A percentile compares a stretch with the other conserved stretches of the same genome.
phyloP scores from a whole-genome alignment of 805 yeast species.

The Debaryomyces prosopidis region DNA sequence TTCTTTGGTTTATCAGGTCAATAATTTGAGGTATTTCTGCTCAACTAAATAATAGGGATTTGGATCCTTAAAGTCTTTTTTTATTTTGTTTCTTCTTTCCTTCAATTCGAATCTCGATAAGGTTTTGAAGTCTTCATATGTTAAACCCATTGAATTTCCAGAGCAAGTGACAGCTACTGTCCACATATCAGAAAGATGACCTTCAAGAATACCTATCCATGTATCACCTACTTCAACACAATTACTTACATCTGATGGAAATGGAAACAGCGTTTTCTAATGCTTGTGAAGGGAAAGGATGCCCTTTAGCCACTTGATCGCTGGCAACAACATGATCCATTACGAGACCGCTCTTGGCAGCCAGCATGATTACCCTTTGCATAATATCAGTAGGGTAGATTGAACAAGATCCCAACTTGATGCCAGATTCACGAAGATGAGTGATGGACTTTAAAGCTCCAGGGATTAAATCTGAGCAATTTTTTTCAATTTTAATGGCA shows the following conservation, averaged over 20 bases:
- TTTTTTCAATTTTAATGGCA: constrained; percentile 1
- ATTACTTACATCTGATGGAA: too few relatives aligned
- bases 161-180: constrained; percentile 1
- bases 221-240: constrained; percentile 2
- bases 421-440: too few relatives aligned
- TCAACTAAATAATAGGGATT: constrained; percentile 1
- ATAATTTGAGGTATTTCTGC: neutral
- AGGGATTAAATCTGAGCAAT: constrained; percentile 1
- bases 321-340: too few relatives aligned
- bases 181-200: neutral
- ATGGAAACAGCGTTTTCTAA: too few relatives aligned
- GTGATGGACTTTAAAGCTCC: neutral
- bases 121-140: neutral
- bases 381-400: too few relatives aligned
- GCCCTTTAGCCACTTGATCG: too few relatives aligned
- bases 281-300: too few relatives aligned
- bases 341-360: too few relatives aligned
- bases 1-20: too few relatives aligned
- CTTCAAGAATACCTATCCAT: neutral
- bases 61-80: neutral
- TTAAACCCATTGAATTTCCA: neutral
- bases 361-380: too few relatives aligned
- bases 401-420: too few relatives aligned
- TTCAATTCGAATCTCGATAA: neutral
- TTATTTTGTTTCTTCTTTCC: neutral